These are phyloP conservation scores for Debaryomyces hansenii DNA, from an alignment of 805 yeast genomes.

Conservation along the genomic window DNA sequence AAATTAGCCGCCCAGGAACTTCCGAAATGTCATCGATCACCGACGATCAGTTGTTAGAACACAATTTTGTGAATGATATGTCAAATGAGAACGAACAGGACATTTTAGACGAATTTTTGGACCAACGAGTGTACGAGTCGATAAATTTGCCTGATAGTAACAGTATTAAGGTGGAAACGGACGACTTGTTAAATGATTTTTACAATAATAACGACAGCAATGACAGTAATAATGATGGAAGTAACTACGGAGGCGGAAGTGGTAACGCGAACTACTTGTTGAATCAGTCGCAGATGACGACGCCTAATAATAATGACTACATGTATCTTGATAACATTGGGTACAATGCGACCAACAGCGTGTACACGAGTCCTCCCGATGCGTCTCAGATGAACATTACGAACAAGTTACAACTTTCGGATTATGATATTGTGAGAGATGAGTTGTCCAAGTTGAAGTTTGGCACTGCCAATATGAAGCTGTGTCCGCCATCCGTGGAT, in stretches of 20 bases:
- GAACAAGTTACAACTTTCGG: slow-evolving; percentile 6
- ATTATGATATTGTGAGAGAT: slow-evolving; percentile 43
- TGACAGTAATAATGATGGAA: background rate
- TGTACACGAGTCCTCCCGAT: slow-evolving; percentile 20
- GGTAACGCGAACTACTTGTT: background rate
- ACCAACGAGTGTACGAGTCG: slow-evolving; percentile 50
- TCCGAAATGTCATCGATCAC: background rate
- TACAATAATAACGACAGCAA: slow-evolving; percentile 4
- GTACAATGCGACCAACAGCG: slow-evolving; percentile 1
- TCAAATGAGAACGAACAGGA: slow-evolving; percentile 39
- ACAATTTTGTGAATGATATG: slow-evolving; percentile 18
- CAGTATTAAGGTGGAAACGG: slow-evolving; percentile 10
- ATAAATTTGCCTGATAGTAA: background rate
- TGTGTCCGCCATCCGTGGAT: slow-evolving; percentile 32
- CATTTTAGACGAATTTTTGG: slow-evolving; percentile 56
- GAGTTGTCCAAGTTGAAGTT: slow-evolving; percentile 54
- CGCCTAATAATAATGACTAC: slow-evolving; percentile 16
- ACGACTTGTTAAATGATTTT: slow-evolving; percentile 16
- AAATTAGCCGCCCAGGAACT: background rate
- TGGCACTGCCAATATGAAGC: slow-evolving; percentile 44
- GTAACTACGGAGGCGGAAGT: slow-evolving; percentile 14
- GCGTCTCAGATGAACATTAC: background rate
- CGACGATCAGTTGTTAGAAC: slow-evolving; percentile 14
- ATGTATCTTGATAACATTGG: slow-evolving; percentile 19
- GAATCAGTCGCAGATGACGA: background rate